Conservation (phyloP, 768 basidiomycete species). For the Crepidotus variabilis region DNA sequence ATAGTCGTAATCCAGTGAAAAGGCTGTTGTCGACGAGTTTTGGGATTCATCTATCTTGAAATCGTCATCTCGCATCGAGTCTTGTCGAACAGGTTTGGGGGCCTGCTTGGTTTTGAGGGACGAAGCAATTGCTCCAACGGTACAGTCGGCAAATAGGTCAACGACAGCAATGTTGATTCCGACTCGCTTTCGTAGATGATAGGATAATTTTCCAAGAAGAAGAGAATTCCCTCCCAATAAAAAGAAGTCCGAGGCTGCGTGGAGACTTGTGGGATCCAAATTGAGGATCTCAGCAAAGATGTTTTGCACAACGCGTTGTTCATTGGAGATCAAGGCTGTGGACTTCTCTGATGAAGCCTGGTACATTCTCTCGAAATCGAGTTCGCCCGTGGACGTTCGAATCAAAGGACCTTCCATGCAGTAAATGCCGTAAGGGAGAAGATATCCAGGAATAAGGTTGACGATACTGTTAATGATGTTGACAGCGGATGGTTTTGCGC, state of each 20-base stretch:
- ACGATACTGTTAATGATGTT: conserved; percentile 19
- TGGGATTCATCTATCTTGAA: background rate
- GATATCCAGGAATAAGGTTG: conserved; percentile 32
- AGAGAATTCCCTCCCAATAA: conserved; percentile 42
- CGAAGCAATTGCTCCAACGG: conserved; percentile 36
- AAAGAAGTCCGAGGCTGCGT: conserved; percentile 37
- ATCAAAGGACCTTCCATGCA: conserved; percentile 24
- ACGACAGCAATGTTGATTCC: conserved; percentile 33
- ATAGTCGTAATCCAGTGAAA: conserved; percentile 25
- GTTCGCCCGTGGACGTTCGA: conserved; percentile 15
- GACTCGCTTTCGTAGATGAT: conserved; percentile 35
- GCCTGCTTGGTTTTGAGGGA: conserved; percentile 26
- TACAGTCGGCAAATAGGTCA: conserved; percentile 37
- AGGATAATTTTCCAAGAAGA: conserved; percentile 41
- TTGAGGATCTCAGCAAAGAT: conserved; percentile 31
- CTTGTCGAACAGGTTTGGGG: background rate
- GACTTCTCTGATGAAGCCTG: conserved; percentile 15
- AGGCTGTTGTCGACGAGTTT: conserved; percentile 17
- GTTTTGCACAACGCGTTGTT: conserved; percentile 30
- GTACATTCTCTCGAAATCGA: conserved; percentile 30
- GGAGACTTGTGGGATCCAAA: conserved; percentile 25
- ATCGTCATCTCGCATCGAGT: background rate
- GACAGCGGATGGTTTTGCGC: conserved; percentile 13
- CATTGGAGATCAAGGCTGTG: conserved; percentile 22
- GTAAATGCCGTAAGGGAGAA: conserved; percentile 33